Conservation (phyloP, 2,329 filamentous ascomycete genomes). For the Camillea tinctor region DNA sequence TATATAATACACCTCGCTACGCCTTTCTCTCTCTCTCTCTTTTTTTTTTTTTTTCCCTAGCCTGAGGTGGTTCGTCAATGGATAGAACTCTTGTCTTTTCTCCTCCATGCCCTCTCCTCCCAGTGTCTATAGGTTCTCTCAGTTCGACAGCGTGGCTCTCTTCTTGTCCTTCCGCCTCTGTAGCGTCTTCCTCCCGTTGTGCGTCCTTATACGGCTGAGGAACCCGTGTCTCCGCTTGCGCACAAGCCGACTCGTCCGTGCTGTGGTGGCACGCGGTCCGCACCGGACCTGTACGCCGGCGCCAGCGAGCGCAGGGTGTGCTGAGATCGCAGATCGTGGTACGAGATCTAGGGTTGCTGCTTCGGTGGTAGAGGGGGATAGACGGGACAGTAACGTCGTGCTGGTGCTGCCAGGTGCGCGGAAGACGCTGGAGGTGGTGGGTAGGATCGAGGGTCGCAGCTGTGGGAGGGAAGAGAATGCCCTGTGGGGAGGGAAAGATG, state of each 20-base stretch:
- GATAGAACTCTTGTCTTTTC: not conserved
- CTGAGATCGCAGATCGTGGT: conserved; percentile 44
- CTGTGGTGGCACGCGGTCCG: conserved; percentile 59
- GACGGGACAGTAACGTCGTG: conserved; percentile 20
- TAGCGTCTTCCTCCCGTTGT: conserved; percentile 53
- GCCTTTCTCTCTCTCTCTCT: not conserved
- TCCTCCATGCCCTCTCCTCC: not conserved
- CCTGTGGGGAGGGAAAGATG: conserved; percentile 27
- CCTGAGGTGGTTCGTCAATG: not conserved
- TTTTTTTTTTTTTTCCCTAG: too few relatives aligned
- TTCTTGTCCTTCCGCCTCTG: conserved; percentile 53
- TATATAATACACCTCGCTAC: conserved; percentile 2
- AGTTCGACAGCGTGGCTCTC: conserved; percentile 42
- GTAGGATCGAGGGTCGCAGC: conserved; percentile 47
- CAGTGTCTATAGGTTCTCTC: conserved; percentile 22
- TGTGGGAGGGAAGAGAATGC: conserved; percentile 49
- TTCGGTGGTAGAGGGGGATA: conserved; percentile 14
- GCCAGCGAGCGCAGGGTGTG: conserved; percentile 51
- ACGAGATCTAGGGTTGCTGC: conserved; percentile 43
- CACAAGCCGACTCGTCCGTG: conserved; percentile 51
- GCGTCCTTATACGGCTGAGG: conserved; percentile 48
- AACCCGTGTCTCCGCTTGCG: conserved; percentile 62
- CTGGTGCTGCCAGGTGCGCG: conserved; percentile 28
- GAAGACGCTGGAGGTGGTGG: conserved; percentile 28
- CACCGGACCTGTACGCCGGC: conserved; percentile 51